Conservation (phyloP, 225 moss, liverwort and hornwort genomes). For the Ulota crispa region DNA sequence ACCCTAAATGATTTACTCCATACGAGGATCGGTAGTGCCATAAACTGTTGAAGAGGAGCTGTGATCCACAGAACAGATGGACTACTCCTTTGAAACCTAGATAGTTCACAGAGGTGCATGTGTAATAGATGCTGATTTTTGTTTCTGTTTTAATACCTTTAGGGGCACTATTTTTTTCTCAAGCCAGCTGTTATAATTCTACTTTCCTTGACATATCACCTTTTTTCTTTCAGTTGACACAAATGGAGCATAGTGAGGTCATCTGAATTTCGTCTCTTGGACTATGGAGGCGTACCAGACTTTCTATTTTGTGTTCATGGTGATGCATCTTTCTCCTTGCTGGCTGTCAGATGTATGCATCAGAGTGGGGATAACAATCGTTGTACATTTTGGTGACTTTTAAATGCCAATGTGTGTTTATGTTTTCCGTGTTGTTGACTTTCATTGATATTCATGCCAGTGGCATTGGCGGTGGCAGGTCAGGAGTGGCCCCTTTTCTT, state of each 20-base stretch:
- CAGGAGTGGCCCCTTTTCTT: slow-evolving; percentile 15
- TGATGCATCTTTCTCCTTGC: slow-evolving; percentile 32
- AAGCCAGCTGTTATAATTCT: slow-evolving; percentile 12
- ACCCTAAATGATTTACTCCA: slow-evolving; percentile 59
- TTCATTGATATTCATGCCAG: slow-evolving; percentile 25
- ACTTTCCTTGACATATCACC: slow-evolving; percentile 16
- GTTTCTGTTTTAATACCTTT: slow-evolving; percentile 20
- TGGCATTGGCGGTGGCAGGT: slow-evolving; percentile 25
- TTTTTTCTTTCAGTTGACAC: slow-evolving; percentile 34
- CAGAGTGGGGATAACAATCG: not conserved
- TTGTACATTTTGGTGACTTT: not conserved
- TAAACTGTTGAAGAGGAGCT: slow-evolving; percentile 20
- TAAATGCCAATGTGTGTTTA: not conserved
- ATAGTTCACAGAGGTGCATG: slow-evolving; percentile 31
- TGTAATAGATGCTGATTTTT: slow-evolving; percentile 37
- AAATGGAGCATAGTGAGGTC: slow-evolving; percentile 28
- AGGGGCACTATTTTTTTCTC: slow-evolving; percentile 1
- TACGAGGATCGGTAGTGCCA: slow-evolving; percentile 8
- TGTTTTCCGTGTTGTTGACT: slow-evolving; percentile 3
- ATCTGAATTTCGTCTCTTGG: slow-evolving; percentile 25
- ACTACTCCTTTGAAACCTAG: slow-evolving; percentile 19
- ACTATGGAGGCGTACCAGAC: slow-evolving; percentile 22
- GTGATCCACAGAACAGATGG: slow-evolving; percentile 21
- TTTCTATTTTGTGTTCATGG: slow-evolving; percentile 30
- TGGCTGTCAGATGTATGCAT: slow-evolving; percentile 1